phyloP scores from a whole-genome alignment of 768 basidiomycete genomes.

The Suillus subaureus region DNA sequence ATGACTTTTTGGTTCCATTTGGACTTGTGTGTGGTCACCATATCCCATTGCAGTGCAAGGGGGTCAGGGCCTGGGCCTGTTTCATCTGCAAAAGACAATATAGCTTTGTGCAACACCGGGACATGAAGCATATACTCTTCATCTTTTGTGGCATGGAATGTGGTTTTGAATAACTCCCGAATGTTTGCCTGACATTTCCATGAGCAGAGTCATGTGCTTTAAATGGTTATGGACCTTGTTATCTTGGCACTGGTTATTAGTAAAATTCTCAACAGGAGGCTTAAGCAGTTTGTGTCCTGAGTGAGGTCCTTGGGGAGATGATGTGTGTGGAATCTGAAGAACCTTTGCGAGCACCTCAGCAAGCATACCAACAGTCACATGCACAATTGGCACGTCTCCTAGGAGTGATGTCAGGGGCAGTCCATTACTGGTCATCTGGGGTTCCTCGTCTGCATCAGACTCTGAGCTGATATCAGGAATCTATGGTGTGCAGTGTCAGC shows the following conservation, averaged over 20 bases:
- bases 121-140: conserved; percentile 1
- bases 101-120: background rate
- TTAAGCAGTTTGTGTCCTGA: background rate
- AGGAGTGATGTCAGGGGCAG: background rate
- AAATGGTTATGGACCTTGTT: background rate
- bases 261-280: background rate
- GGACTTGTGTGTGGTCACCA: background rate
- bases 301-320: background rate
- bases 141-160: background rate
- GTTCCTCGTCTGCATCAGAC: background rate
- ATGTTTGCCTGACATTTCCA: background rate
- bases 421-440: background rate
- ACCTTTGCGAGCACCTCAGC: background rate
- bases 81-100: background rate
- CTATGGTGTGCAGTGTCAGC: background rate
- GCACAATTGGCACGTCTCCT: background rate
- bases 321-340: background rate
- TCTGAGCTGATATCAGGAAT: background rate
- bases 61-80: background rate
- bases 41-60: background rate
- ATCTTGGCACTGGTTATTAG: background rate
- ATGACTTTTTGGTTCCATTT: background rate
- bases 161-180: background rate
- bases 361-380: background rate
- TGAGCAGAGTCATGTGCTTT: background rate